Percentiles rank a stretch among this genome's conserved stretches.
Evolutionary conservation across 352 stramenopile genomes (phyloP).

Genomic region (Globisporangium takayamanum): DNA sequence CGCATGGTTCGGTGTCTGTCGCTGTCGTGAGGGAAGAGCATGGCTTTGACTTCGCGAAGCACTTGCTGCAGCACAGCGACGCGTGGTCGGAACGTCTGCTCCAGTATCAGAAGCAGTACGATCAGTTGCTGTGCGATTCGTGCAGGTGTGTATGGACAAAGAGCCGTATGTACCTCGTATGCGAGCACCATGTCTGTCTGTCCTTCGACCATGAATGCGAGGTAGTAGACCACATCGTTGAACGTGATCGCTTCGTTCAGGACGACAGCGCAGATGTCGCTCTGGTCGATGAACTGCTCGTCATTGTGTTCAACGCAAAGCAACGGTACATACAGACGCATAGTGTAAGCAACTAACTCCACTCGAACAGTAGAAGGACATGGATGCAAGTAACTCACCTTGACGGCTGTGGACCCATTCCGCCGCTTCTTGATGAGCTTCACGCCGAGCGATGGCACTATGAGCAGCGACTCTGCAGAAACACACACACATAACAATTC

Average conservation of each 20-base stretch:
- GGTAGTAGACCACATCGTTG: constrained; percentile 70
- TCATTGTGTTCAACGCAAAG: not conserved
- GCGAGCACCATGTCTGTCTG: constrained; percentile 63
- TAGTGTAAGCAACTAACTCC: not conserved
- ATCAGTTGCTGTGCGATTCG: not conserved
- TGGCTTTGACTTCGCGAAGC: constrained; percentile 41
- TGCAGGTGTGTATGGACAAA: not conserved
- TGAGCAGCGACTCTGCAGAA: constrained; percentile 58
- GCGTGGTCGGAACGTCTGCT: constrained; percentile 64
- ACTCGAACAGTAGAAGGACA: not conserved
- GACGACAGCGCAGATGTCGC: constrained; percentile 54
- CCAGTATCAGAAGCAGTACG: not conserved
- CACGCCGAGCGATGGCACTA: constrained; percentile 67
- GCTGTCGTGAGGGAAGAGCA: constrained; percentile 48
- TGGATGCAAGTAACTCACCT: constrained; percentile 13
- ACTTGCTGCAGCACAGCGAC: constrained; percentile 67
- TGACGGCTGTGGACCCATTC: constrained; percentile 30
- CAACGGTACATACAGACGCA: not conserved
- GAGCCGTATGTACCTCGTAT: constrained; percentile 52
- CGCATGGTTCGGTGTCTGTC: constrained; percentile 27
- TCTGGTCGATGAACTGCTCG: constrained; percentile 35
- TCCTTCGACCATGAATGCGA: constrained; percentile 71
- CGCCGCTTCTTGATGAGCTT: constrained; percentile 54
- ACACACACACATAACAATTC: not conserved
- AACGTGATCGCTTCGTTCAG: constrained; percentile 83